phyloP scores from a whole-genome alignment of 805 yeast genomes.

The Candida xyloterini region DNA sequence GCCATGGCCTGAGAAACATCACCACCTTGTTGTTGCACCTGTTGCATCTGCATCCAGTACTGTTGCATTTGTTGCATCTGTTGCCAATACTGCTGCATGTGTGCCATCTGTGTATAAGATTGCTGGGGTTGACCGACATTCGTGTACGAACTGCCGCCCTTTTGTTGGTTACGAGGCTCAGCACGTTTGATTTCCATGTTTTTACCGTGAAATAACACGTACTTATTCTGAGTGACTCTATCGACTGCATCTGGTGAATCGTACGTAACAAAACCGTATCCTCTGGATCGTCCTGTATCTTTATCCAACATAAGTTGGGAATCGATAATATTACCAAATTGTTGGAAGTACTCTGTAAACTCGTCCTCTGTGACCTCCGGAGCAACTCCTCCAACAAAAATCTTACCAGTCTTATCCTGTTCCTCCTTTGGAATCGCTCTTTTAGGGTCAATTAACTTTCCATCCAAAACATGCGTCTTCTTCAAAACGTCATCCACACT shows the following conservation, averaged over 20 bases:
- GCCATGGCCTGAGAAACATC: conserved; percentile 11
- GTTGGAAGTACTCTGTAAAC: conserved; percentile 79
- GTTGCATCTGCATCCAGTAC: conserved; percentile 36
- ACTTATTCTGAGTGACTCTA: conserved; percentile 76
- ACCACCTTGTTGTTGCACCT: conserved; percentile 28
- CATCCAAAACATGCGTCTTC: conserved; percentile 86
- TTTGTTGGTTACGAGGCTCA: conserved; percentile 72
- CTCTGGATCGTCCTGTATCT: conserved; percentile 95
- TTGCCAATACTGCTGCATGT: conserved; percentile 55
- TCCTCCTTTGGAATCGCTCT: conserved; percentile 97
- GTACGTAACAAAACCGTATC: conserved; percentile 94
- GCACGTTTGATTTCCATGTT: conserved; percentile 82
- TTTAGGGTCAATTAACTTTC: conserved; percentile 95
- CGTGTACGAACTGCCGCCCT: conserved; percentile 36
- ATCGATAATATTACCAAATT: conserved; percentile 88
- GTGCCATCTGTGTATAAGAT: conserved; percentile 33
- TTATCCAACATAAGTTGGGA: conserved; percentile 97
- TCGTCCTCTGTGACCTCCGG: conserved; percentile 90
- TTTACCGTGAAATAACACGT: conserved; percentile 80
- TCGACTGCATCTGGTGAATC: conserved; percentile 95
- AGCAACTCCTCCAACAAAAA: conserved; percentile 95
- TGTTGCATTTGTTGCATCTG: conserved; percentile 55
- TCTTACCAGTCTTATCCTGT: conserved; percentile 94
- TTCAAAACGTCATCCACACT: conserved; percentile 85
- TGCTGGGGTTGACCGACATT: conserved; percentile 30